phyloP scores from a whole-genome alignment of 1,284 basidiomycete species.

The Grifola frondosa region DNA sequence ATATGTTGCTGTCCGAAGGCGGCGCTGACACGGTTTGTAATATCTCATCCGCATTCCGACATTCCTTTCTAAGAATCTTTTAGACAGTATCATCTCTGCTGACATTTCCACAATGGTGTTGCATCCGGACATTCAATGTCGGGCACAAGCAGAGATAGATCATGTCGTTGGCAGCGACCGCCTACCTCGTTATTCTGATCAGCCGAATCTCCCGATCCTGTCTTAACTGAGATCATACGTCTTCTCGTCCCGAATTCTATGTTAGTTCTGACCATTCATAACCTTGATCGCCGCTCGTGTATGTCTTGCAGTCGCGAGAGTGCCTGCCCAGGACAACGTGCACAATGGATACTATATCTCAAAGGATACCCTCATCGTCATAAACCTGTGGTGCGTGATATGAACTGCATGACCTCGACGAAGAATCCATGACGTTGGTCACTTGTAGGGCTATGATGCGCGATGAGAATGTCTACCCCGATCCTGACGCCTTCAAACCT shows the following conservation, averaged over 20 bases:
- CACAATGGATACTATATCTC: background rate
- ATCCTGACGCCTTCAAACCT: background rate
- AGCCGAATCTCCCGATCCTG: background rate
- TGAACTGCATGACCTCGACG: background rate
- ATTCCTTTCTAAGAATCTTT: background rate
- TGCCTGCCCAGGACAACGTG: background rate
- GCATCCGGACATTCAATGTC: conserved; percentile 36
- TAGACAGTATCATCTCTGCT: background rate
- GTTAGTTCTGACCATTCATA: background rate
- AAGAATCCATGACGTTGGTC: background rate
- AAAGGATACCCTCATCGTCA: background rate
- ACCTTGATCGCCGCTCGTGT: background rate
- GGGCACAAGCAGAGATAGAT: conserved; percentile 44
- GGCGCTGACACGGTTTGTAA: conserved; percentile 5
- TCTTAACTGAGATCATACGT: background rate
- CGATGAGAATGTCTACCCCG: background rate
- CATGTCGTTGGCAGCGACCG: conserved; percentile 34
- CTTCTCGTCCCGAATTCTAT: background rate
- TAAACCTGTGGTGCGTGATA: background rate
- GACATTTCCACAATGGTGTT: conserved; percentile 30
- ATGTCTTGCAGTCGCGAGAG: background rate
- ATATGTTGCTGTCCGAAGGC: background rate
- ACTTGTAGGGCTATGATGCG: background rate
- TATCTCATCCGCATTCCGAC: too few relatives aligned
- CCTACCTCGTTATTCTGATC: conserved; percentile 29